Base-by-base conservation (phyloP, 2,329 filamentous ascomycete species). In the Macrophomina tecta region DNA sequence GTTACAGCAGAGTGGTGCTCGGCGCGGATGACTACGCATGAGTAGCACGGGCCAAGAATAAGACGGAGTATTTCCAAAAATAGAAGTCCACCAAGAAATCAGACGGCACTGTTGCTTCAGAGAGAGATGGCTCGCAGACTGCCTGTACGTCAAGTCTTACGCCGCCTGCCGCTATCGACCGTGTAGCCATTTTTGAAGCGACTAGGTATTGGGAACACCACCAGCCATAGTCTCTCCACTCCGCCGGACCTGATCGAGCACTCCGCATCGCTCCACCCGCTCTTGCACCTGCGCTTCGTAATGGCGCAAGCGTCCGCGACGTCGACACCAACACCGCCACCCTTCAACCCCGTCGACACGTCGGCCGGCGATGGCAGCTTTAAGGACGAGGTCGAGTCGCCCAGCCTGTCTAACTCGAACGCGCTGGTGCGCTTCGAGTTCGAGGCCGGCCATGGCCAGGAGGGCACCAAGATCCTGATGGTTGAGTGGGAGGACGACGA, bases 401-500 rank as follows among this genome's bases (percentile, higher is more conserved):
- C 82, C 36, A 81, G 80, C 70, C 77, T 83, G 67, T 83, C 81
- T 63, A 81, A 75, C 74, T 83, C 74, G 55, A 86, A 85, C 66
- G 90, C 90, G n/a, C 83, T 93, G 53, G 90, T 92, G 53, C 89
- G 93, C 68, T 97, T 96, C 79, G 93, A 97, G 77, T 96, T 97
- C 75, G 91, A 94, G 79, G 84, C 87, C 0, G 90, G 89, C 42
- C 87, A 86, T 76, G 90, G 88, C 60, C 92, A 92, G 73, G 90
- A 94, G 70, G 93, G 93, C 48, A 96, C 92, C 69, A 97, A 97
- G 82, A 90, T 97, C 69, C 82, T 97, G 72, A 95, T 97, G 92
- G 90, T 97, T 46, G 93, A 97, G 78, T 97, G 93, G 93, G 89
- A 92, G 75, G 87, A 90, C 63, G 85, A 86, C 70, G 81, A 84